Conservation (phyloP, 164 flowering plant species). For the Chimonanthus praecox region DNA sequence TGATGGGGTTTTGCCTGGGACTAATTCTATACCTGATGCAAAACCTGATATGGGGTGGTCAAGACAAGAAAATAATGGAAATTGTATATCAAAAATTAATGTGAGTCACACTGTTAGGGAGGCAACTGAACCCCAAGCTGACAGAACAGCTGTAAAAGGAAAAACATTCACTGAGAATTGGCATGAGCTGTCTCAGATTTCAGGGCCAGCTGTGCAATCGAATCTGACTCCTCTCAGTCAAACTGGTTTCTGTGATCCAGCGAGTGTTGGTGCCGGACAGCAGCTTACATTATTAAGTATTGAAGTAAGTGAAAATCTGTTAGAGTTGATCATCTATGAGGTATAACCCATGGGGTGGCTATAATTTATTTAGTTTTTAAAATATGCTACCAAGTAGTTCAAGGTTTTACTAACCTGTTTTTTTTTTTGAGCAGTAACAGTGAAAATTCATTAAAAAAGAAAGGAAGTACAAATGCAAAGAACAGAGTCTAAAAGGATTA, state of each 20-base stretch:
- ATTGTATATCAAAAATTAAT: constrained; percentile 11
- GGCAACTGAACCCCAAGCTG: constrained; percentile 4
- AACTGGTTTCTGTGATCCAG: constrained; percentile 91
- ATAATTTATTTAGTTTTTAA: too few relatives aligned
- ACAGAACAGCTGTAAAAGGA: constrained; percentile 15
- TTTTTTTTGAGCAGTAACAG: too few relatives aligned
- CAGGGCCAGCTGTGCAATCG: constrained; percentile 60
- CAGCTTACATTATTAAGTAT: constrained; percentile 80
- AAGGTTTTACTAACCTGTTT: too few relatives aligned
- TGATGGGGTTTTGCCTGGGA: constrained; percentile 13
- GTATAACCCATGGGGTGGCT: not conserved
- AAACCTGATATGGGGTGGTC: constrained; percentile 13
- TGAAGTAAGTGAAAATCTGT: constrained; percentile 48
- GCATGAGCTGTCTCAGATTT: constrained; percentile 79
- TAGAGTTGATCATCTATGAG: not conserved
- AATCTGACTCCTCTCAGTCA: constrained; percentile 89
- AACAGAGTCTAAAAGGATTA: too few relatives aligned
- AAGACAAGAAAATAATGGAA: constrained; percentile 18
- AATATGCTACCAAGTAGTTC: too few relatives aligned
- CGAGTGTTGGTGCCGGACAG: constrained; percentile 83
- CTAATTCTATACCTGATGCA: constrained; percentile 13
- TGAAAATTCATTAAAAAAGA: too few relatives aligned
- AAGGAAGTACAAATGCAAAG: too few relatives aligned
- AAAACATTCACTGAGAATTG: constrained; percentile 19
- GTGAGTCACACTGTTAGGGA: constrained; percentile 1